Evolutionary conservation across 2,329 filamentous ascomycete genomes (phyloP).

Genomic region (Raffaelea ambrosiae): DNA sequence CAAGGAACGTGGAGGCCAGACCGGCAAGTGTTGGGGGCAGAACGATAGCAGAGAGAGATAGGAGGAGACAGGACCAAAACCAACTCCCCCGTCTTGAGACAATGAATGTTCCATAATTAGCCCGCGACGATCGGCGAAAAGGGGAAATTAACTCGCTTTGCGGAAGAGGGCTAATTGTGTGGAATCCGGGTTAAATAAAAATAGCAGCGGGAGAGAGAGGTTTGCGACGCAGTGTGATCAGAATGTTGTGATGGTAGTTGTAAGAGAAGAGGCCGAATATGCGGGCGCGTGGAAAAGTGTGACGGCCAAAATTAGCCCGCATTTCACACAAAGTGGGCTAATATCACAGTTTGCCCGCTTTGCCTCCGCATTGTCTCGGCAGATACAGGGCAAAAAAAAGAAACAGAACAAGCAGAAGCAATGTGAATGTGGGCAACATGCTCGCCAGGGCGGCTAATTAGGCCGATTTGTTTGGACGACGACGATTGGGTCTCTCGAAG

Average conservation of each 20-base stretch:
- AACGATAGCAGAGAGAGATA: too few species aligned
- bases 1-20: too few species aligned
- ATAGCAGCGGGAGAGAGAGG: slow-evolving; percentile 7
- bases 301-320: slow-evolving; percentile 16
- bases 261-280: too few species aligned
- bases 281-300: neutral
- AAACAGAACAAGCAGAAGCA: slow-evolving; percentile 1
- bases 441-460: neutral
- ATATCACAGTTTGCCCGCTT: slow-evolving; percentile 14
- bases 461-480: neutral
- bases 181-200: slow-evolving; percentile 12
- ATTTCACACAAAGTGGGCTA: slow-evolving; percentile 12
- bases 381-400: too few species aligned
- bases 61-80: too few species aligned
- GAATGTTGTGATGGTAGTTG: neutral
- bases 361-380: neutral
- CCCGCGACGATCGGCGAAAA: too few species aligned
- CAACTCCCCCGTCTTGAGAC: too few species aligned
- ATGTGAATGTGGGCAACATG: neutral
- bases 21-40: too few species aligned
- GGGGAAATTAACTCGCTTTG: too few species aligned
- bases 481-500: too few species aligned
- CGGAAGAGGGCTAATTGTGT: slow-evolving; percentile 2
- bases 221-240: neutral
- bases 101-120: neutral